Conservation (phyloP, 1,139 yeast genomes). For the Debaryomyces sp. region DNA sequence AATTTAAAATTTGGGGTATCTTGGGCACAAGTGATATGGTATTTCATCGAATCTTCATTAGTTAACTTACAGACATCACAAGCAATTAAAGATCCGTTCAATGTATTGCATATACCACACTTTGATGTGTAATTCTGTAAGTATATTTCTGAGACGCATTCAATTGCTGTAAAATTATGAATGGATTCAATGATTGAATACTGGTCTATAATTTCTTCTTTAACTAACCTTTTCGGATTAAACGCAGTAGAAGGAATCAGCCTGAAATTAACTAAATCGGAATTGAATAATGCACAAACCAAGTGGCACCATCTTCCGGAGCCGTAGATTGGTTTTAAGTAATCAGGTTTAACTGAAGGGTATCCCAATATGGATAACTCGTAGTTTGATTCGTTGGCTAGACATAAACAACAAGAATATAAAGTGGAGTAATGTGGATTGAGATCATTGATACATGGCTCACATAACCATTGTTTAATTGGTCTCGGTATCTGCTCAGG, state of each 20-base stretch:
- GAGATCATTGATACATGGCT: constrained; percentile 72
- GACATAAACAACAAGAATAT: constrained; percentile 71
- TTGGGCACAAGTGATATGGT: constrained; percentile 74
- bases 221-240: constrained; percentile 10
- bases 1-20: constrained; percentile 44
- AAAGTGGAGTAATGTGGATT: constrained; percentile 60
- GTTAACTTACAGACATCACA: constrained; percentile 31
- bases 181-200: constrained; percentile 21
- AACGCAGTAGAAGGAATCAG: constrained; percentile 7
- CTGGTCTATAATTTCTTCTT: constrained; percentile 11
- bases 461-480: constrained; percentile 73
- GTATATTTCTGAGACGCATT: constrained; percentile 32
- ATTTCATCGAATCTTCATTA: constrained; percentile 16
- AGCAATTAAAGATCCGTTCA: constrained; percentile 32
- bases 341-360: constrained; percentile 56
- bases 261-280: constrained; percentile 25
- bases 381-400: constrained; percentile 51
- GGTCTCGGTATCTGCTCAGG: constrained; percentile 27
- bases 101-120: constrained; percentile 32
- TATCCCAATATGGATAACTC: constrained; percentile 48
- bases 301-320: constrained; percentile 81
- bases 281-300: constrained; percentile 64
- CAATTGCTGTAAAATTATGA: constrained; percentile 25
- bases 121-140: constrained; percentile 23
- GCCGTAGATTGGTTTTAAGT: constrained; percentile 66